Base-by-base conservation (phyloP, 345 rosid genomes). In the Eutrema heterophyllum region DNA sequence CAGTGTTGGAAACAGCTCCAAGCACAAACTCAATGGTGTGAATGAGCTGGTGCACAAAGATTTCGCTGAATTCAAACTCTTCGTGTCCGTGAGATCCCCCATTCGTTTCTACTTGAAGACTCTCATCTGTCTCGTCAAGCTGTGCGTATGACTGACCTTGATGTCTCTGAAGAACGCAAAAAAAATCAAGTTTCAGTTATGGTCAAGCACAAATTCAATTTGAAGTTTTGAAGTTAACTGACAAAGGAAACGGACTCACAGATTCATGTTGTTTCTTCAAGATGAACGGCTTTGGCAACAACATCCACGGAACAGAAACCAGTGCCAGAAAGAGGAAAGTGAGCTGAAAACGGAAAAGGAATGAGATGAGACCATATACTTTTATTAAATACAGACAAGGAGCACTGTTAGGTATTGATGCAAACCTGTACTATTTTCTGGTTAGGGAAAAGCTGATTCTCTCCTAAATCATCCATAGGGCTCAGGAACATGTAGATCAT, bases 21-120 rank as follows among this genome's bases (percentile, higher is more conserved):
- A 96, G 98, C 44, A 92, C 98, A 83, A 92, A 96, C 78, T 96
- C 98, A 40, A 96, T 92, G 30, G 99, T 96, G 81, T 96, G 98
- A 55, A 96, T 96, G 68, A 96, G 83, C 79, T 90, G 99, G 79
- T 96, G 94, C 24, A 96, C 98, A 70, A 94, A 94, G 57, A 94
- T 85, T 86, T 94, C 97, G 55, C 97, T 85, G 84, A 94, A 94
- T 74, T 94, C 96, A 58, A 92, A 96, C 73, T 96, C 99, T 72
- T 84, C 98, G 9, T 90, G 93, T 55, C 73, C 90, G 74, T 88
- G 90, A 30, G 89, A 79, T 64, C 93, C 83, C 65, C 84, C 86
- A 72, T 70, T 82, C 50, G 77, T 70, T 26, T 87, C 97, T 41
- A 78, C 58, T 60, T 88, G 96, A 72, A 92, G 86, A 74, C 88